Evolutionary conservation across 352 stramenopile genomes (phyloP), one percentile per base, ranked within the genome.

Genomic region (Phytophthora syringae): DNA sequence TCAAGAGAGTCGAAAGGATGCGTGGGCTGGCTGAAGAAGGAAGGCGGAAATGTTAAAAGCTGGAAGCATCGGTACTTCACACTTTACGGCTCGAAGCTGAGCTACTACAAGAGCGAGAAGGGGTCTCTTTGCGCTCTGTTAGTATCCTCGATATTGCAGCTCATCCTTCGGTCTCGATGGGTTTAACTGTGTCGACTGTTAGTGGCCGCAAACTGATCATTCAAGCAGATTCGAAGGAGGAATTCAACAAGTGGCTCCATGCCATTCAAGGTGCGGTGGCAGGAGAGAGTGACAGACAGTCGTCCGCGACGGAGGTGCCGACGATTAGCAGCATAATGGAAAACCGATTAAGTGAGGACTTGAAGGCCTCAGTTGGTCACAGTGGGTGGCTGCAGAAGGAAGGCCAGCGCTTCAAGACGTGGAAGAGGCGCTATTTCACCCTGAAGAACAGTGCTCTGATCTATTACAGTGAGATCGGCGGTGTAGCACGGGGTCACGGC

Each of bases 61-160:
- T 93, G 85, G 83, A 91, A 93, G 60, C 74, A 69, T 0, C 80
- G 84, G 12, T 95, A 88, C 59, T 95, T 92, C 54, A 91, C 79
- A 0, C 69, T 95, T 3, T 80, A 90, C 15, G 83, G 79, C 2
- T 74, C 76, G 20, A 93, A 74, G 52, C 61, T 95, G 40, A 88
- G 79, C 39, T 95, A 89, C 54, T 95, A 88, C 52, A 93, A 93
- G 58, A 90, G 77, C 40, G 77, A 82, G 22, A 88, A 67, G 40
- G 79, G 84, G 0, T 75, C 79, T 28, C 42, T 91, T 53, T 93
- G 16, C 75, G 77, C 1, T 80, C 80, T 2, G 72, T 80, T 27
- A 71, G 67, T 15, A 71, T 92, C 44, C 51, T 66, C 1, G 55
- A 65, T 28, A 72, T 92, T 16, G 51, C 62, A 10, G 65, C 79